Evolutionary conservation across 2,329 filamentous ascomycete genomes (phyloP), one percentile per base, ranked within the genome.

Genomic region (Alternaria arborescens): DNA sequence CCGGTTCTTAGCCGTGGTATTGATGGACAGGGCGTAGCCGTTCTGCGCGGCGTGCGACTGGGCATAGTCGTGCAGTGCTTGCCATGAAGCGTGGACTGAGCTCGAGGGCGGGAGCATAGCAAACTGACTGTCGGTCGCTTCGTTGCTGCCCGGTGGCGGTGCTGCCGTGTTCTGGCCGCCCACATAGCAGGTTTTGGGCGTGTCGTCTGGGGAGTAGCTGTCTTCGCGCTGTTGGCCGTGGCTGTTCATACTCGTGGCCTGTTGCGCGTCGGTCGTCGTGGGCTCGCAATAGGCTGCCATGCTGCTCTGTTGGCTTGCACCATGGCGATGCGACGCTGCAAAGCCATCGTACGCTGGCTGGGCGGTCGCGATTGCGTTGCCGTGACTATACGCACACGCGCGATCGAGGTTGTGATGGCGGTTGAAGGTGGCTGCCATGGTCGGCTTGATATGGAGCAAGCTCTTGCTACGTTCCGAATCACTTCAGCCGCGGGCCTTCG

Each of bases 1-100:
- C 11, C 74, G 71, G 57, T 76, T 77, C 61, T 74, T 76, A 4
- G 73, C 73, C n/a, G 74, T 77, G 4, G 74, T 77, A 58, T 77
- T 78, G 63, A 78, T 78, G 42, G 65, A 69, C 18, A 78, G 65
- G 1, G 75, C 75, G 54, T 78, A 78, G 14, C 75, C 75, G 46
- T 78, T 73, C 16, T 66, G 59, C 0, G 74, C 67, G n/a, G 75
- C 75, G 55, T 77, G 72, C 22, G 64, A 65, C 60, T 78, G 74
- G 8, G 74, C 75, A 51, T 68, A 75, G 26, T 70, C 67, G 62
- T 77, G 71, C 3, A 78, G 70, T 3, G 68, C 66, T 44, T 73
- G 70, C 72, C 72, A 76, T 8, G 69, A 69, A 8, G 62, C 50
- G 44, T 76, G 74, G 2, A 67, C 71, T 8, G 66, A 71, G 14